phyloP scores from a whole-genome alignment of 306 rosid genomes.

The Gynostemma pentaphyllum region DNA sequence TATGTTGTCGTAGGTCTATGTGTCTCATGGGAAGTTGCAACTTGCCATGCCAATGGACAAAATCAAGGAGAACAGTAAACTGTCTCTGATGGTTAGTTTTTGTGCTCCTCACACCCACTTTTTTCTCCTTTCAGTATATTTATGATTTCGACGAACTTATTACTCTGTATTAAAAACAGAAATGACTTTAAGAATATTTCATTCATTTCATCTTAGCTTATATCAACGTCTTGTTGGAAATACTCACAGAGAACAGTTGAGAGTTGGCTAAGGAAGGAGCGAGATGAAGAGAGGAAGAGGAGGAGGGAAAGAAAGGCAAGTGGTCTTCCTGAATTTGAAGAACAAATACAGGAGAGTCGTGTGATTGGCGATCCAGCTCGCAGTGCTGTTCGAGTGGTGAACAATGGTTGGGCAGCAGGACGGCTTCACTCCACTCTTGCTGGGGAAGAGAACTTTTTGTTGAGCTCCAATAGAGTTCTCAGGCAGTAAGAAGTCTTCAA shows the following conservation, averaged over 20 bases:
- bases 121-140: background rate
- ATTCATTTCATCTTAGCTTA: background rate
- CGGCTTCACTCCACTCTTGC: conserved; percentile 78
- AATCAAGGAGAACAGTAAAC: conserved; percentile 64
- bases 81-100: conserved; percentile 76
- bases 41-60: conserved; percentile 67
- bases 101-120: background rate
- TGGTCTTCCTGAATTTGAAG: conserved; percentile 55
- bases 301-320: conserved; percentile 66
- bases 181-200: background rate
- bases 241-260: conserved; percentile 76
- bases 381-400: conserved; percentile 31
- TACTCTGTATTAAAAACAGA: background rate
- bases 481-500: conserved; percentile 33
- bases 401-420: conserved; percentile 95
- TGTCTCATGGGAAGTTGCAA: conserved; percentile 74
- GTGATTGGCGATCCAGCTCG: conserved; percentile 51
- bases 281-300: conserved; percentile 54
- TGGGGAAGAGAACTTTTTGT: conserved; percentile 67
- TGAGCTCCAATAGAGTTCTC: conserved; percentile 76
- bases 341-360: conserved; percentile 46
- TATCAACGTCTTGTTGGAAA: conserved; percentile 11
- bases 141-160: background rate
- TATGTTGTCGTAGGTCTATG: conserved; percentile 40
- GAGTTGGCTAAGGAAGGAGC: conserved; percentile 89